phyloP scores from a whole-genome alignment of 345 rosid species.

The Carallia brachiata region DNA sequence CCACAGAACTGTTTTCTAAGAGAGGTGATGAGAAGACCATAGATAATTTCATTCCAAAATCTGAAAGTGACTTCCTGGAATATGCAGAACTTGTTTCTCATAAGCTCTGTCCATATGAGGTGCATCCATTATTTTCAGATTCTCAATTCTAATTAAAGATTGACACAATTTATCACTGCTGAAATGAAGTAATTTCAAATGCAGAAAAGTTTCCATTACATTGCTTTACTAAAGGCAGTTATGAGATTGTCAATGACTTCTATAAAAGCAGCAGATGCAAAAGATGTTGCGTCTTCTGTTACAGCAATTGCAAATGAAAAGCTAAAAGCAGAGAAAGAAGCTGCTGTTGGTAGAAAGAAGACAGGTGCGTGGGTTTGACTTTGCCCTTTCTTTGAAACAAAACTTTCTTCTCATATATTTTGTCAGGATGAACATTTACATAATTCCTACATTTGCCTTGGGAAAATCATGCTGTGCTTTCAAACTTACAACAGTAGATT shows the following conservation, averaged over 20 bases:
- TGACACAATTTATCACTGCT: conserved; percentile 9
- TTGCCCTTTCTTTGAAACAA: too few species aligned
- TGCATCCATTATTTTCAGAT: conserved; percentile 18
- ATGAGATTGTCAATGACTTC: conserved; percentile 72
- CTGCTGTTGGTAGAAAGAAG: conserved; percentile 72
- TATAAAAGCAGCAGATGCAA: conserved; percentile 83
- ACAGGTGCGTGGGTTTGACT: conserved; percentile 39
- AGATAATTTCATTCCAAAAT: conserved; percentile 82
- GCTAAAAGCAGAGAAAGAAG: conserved; percentile 85
- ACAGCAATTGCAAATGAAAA: conserved; percentile 90
- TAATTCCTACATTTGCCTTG: too few species aligned
- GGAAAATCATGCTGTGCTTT: too few species aligned
- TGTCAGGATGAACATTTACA: too few species aligned
- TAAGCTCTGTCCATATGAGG: conserved; percentile 75
- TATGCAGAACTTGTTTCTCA: conserved; percentile 86
- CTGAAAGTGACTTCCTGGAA: conserved; percentile 85
- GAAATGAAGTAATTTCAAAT: conserved; percentile 4
- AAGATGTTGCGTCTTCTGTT: conserved; percentile 79
- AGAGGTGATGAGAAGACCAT: conserved; percentile 57
- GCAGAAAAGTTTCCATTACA: conserved; percentile 90
- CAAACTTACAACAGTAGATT: too few species aligned
- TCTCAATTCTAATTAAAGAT: neutral
- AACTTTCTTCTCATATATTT: neutral
- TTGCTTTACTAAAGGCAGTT: conserved; percentile 66
- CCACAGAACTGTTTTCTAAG: conserved; percentile 65